Percentiles rank a stretch among this genome's conserved stretches.
These are phyloP conservation scores for Acephala macrosclerotiorum DNA, from an alignment of 2,329 filamentous ascomycete species.

Conservation along the genomic window DNA sequence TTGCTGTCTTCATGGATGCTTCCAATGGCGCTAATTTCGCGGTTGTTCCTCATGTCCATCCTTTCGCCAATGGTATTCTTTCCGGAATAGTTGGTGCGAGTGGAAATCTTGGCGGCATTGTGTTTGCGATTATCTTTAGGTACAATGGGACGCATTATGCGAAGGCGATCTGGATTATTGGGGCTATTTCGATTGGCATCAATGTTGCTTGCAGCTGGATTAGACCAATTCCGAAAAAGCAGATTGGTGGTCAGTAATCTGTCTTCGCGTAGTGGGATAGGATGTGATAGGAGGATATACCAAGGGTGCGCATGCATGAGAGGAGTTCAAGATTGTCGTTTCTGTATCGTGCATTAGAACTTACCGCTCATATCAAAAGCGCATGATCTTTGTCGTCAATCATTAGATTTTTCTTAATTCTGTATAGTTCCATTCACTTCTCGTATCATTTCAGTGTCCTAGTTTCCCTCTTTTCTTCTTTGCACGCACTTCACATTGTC, in stretches of 20 bases:
- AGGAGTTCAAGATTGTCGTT: slow-evolving; percentile 5
- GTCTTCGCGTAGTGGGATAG: too few species aligned
- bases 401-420: background rate
- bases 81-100: slow-evolving; percentile 79
- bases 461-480: too few species aligned
- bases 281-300: background rate
- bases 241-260: slow-evolving; percentile 51
- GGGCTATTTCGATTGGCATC: slow-evolving; percentile 73
- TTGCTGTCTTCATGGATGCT: slow-evolving; percentile 84
- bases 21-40: slow-evolving; percentile 89
- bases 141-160: slow-evolving; percentile 74
- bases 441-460: too few species aligned
- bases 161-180: slow-evolving; percentile 82
- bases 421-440: background rate
- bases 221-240: slow-evolving; percentile 60
- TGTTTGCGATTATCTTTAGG: slow-evolving; percentile 85
- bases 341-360: background rate
- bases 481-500: too few species aligned
- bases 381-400: background rate
- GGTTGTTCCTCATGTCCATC: slow-evolving; percentile 83
- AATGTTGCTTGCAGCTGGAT: slow-evolving; percentile 73
- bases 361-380: background rate
- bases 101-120: slow-evolving; percentile 84
- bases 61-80: slow-evolving; percentile 78
- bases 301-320: background rate